Evolutionary conservation across 2,329 filamentous ascomycete species (phyloP).

Genomic region (Phyllosticta capitalensis): DNA sequence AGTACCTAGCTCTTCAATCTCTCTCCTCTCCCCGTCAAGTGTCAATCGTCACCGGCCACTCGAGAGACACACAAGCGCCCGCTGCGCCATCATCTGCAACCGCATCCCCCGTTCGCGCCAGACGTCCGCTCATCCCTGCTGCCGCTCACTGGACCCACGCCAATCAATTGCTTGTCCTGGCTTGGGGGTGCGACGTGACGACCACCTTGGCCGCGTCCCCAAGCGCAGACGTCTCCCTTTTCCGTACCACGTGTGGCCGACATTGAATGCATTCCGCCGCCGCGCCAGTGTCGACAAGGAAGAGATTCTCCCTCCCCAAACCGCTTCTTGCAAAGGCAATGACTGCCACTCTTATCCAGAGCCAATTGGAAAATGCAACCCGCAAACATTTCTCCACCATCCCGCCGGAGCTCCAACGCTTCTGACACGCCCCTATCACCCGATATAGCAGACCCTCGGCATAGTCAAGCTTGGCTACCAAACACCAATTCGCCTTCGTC

Average conservation of each 20-base stretch:
- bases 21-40: neutral
- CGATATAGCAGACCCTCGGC: conserved; percentile 10
- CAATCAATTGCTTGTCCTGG: conserved; percentile 8
- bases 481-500: conserved; percentile 35
- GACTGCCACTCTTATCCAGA: conserved; percentile 1
- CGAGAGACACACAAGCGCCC: neutral
- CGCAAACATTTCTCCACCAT: conserved; percentile 6
- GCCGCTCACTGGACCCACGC: neutral
- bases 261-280: conserved; percentile 7
- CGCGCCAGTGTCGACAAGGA: conserved; percentile 7
- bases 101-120: neutral
- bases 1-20: neutral
- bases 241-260: conserved; percentile 8
- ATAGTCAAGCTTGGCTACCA: conserved; percentile 24
- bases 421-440: conserved; percentile 11
- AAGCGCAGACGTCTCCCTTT: conserved; percentile 10
- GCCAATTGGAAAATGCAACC: conserved; percentile 12
- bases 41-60: neutral
- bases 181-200: conserved; percentile 2
- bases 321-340: conserved; percentile 8
- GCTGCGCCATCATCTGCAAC: neutral
- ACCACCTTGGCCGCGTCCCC: conserved; percentile 2
- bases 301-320: conserved; percentile 8
- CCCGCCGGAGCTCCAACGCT: conserved; percentile 6
- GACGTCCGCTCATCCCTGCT: neutral